These are phyloP conservation scores for Colletotrichum higginsianum DNA, from an alignment of 2,329 filamentous ascomycete genomes.

Conservation along the genomic window DNA sequence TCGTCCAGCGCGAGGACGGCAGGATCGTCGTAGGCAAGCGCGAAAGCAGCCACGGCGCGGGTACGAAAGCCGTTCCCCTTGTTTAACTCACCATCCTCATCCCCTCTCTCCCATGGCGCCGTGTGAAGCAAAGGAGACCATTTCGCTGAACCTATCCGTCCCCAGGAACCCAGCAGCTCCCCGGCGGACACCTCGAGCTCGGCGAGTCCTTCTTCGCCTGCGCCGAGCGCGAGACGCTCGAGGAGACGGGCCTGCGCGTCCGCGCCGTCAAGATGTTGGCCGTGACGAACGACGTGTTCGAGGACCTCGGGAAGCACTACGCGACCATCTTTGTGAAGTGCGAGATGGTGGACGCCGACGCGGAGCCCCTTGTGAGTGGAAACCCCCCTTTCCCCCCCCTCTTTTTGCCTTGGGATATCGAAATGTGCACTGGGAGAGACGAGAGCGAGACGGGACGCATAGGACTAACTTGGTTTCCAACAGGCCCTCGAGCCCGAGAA, in stretches of 20 bases:
- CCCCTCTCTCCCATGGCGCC: not conserved
- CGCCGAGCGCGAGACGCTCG: conserved; percentile 76
- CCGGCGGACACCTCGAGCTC: conserved; percentile 83
- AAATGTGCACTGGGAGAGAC: no score
- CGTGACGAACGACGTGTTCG: conserved; percentile 78
- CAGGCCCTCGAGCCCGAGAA: conserved; percentile 63
- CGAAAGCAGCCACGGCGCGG: conserved; percentile 63
- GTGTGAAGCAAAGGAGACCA: no score
- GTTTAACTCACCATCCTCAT: not conserved
- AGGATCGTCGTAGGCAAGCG: conserved; percentile 64
- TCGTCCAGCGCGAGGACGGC: conserved; percentile 61
- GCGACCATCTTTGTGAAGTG: conserved; percentile 79
- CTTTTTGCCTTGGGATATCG: not conserved
- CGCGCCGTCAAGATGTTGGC: conserved; percentile 67
- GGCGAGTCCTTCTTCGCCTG: conserved; percentile 75
- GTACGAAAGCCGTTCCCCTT: conserved; percentile 49
- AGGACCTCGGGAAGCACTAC: conserved; percentile 76
- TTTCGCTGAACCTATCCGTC: no score
- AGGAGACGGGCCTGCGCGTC: conserved; percentile 78
- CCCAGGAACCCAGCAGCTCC: conserved; percentile 75
- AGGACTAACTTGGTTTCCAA: conserved; percentile 21
- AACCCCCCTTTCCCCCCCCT: not conserved
- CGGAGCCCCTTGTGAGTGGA: conserved; percentile 56
- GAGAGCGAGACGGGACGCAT: not conserved
- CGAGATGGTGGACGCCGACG: conserved; percentile 60